phyloP scores from a whole-genome alignment of 495 filamentous ascomycete genomes.

The Penicillium daleae region DNA sequence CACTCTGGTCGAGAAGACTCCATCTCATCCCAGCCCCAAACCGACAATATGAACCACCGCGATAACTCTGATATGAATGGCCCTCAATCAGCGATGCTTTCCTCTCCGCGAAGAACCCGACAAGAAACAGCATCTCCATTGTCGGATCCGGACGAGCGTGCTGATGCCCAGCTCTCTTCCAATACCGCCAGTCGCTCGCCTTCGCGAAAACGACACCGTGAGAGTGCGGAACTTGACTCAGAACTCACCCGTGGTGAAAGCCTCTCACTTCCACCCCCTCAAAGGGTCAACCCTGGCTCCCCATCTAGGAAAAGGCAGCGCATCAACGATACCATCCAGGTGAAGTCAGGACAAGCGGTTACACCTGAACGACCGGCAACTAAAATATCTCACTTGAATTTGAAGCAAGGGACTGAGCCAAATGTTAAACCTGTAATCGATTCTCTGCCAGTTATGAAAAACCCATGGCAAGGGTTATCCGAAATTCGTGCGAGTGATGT shows the following conservation, averaged over 20 bases:
- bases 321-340: not conserved
- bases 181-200: not conserved
- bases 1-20: constrained; percentile 1
- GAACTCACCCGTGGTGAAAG: not conserved
- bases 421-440: not conserved
- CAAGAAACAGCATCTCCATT: not conserved
- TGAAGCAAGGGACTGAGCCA: not conserved
- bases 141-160: not conserved
- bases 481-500: constrained; percentile 51
- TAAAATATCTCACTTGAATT: not conserved
- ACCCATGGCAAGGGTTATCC: constrained; percentile 45
- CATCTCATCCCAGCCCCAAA: constrained; percentile 12
- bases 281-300: not conserved
- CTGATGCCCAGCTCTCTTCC: not conserved
- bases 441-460: not conserved
- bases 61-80: not conserved
- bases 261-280: not conserved
- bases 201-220: constrained; percentile 22
- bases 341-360: not conserved
- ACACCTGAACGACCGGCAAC: not conserved
- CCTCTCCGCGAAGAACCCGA: not conserved
- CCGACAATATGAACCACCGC: not conserved
- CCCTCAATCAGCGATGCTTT: not conserved
- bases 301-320: constrained; percentile 26
- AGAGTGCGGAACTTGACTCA: constrained; percentile 5